Evolutionary conservation across 2,329 filamentous ascomycete species (phyloP).

Genomic region (Diaporthe velutina): DNA sequence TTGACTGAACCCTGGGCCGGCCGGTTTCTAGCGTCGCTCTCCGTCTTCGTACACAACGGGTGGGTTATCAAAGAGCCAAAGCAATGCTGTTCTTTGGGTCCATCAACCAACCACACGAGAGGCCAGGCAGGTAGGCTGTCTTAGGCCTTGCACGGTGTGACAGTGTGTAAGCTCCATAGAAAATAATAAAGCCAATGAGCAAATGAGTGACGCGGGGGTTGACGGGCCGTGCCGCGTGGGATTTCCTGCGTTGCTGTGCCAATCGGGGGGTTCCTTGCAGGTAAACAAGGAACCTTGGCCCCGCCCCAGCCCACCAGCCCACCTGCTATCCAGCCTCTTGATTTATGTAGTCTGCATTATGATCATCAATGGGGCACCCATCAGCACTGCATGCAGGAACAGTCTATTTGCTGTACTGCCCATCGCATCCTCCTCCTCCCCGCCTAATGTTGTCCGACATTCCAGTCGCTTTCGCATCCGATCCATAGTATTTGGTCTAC

Average conservation of each 20-base stretch:
- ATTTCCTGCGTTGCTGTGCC: conserved; percentile 10
- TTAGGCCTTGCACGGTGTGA: not conserved
- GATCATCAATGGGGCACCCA: conserved; percentile 8
- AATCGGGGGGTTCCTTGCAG: conserved; percentile 16
- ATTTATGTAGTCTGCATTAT: not conserved
- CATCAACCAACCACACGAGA: not conserved
- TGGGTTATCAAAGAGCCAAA: too few species aligned
- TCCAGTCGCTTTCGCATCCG: conserved; percentile 10
- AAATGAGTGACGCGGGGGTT: not conserved
- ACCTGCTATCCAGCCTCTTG: conserved; percentile 24
- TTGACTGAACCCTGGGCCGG: not conserved
- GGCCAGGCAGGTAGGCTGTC: not conserved
- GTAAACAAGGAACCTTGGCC: conserved; percentile 13
- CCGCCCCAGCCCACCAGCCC: conserved; percentile 28
- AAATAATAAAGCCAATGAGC: not conserved
- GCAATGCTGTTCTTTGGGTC: not conserved
- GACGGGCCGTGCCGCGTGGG: conserved; percentile 25
- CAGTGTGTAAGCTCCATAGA: not conserved
- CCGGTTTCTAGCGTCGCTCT: not conserved
- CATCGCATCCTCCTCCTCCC: not conserved
- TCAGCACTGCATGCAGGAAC: conserved; percentile 16
- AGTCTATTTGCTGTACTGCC: conserved; percentile 2
- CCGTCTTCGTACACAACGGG: not conserved
- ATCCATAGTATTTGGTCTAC: not conserved
- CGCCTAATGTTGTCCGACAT: not conserved